Evolutionary conservation across 164 flowering plant species (phyloP), one percentile per base, ranked within the genome.

Genomic region (Berberis vulgaris): DNA sequence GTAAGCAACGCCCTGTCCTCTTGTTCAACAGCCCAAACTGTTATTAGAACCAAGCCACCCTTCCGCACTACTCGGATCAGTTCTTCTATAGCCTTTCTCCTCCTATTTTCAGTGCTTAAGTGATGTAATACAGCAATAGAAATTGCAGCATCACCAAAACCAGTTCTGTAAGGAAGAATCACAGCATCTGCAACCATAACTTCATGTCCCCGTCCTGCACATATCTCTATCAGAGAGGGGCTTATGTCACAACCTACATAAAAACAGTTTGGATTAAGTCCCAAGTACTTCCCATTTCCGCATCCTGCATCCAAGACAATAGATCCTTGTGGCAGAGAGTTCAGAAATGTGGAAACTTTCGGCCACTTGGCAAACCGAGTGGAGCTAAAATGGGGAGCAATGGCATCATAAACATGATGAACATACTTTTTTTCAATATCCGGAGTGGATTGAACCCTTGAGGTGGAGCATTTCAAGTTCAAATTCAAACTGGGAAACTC

Each of bases 361-460:
- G 96, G 99, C 97, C 99, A 94, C 74, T 91, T 94, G 2, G 99
- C 93, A 67, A 82, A 94, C 43, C 97, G 80, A 41, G 99, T 94
- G 49, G 97, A 77, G 74, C 97, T 94, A 66, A 94, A 94, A 81
- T 94, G 97, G 12, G 96, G 99, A 42, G 98, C 97, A 61, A 94
- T 91, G 53, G 99, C 96, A 77, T 91, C 99, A 72, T 94, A 94
- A 66, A 91, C 96, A 70, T 69, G 81, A 78, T 94, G 99, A 41
- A 91, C 99, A 73, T 87, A 94, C 70, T 87, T 90, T 80, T 86
- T 87, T 68, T 94, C 98, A 9, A 94, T 87, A 67, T 91, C 96
- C 52, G 97, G 99, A 42, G 91, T 91, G 55, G 61, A 78, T 49
- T 81, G 74, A 57, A 78, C 86, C 71, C 68, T 81, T 41, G 72